These are phyloP conservation scores for Raffaelea ambrosiae DNA, from an alignment of 2,329 filamentous ascomycete species.

Conservation along the genomic window DNA sequence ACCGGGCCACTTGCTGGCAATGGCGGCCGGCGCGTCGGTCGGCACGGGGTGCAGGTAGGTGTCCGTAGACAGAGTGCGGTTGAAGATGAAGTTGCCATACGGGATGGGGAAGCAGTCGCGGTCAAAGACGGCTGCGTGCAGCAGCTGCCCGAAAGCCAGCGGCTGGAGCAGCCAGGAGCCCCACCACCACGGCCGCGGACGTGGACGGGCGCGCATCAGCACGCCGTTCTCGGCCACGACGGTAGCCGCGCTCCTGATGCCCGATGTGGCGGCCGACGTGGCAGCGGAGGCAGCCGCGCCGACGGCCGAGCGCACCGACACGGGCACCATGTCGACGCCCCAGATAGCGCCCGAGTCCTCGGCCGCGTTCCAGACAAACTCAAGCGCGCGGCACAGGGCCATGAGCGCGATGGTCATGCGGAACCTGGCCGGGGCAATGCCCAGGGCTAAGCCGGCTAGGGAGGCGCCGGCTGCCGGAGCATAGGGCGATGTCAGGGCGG, in stretches of 20 bases:
- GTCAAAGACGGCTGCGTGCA: conserved; percentile 71
- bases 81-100: conserved; percentile 49
- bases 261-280: not conserved
- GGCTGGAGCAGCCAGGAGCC: conserved; percentile 78
- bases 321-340: conserved; percentile 42
- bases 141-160: conserved; percentile 63
- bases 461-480: conserved; percentile 88
- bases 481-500: conserved; percentile 69
- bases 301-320: conserved; percentile 22
- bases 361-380: conserved; percentile 78
- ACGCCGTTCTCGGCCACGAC: not conserved
- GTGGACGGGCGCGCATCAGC: conserved; percentile 22
- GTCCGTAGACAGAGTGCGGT: conserved; percentile 47
- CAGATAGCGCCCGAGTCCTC: conserved; percentile 65
- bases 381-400: conserved; percentile 68
- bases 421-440: conserved; percentile 57
- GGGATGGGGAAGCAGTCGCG: conserved; percentile 59
- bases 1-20: conserved; percentile 60
- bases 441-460: conserved; percentile 74
- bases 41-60: conserved; percentile 73
- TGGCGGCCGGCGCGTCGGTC: conserved; percentile 51
- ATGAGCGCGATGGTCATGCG: conserved; percentile 78
- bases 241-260: too few species aligned
- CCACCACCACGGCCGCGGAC: conserved; percentile 70
- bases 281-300: conserved; percentile 17